These are phyloP conservation scores for Suhomyces faveliae DNA, from an alignment of 805 yeast genomes.

Conservation along the genomic window DNA sequence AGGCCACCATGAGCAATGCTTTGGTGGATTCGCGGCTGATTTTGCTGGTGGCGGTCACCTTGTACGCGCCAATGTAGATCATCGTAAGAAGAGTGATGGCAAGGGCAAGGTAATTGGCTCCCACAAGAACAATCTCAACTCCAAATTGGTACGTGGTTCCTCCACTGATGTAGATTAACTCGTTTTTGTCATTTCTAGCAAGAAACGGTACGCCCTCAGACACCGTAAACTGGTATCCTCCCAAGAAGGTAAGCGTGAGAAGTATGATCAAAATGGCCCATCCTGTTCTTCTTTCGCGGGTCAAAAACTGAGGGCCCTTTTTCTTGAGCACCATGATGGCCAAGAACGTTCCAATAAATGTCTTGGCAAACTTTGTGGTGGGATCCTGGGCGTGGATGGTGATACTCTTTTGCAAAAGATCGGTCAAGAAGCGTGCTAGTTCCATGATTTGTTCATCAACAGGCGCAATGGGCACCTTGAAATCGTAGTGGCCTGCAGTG, in stretches of 20 bases:
- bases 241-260: conserved; percentile 44
- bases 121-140: conserved; percentile 56
- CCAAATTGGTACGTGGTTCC: conserved; percentile 72
- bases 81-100: conserved; percentile 42
- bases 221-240: conserved; percentile 66
- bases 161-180: conserved; percentile 59
- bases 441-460: conserved; percentile 40
- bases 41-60: conserved; percentile 17
- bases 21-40: conserved; percentile 19
- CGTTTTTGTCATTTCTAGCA: conserved; percentile 49
- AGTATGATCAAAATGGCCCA: conserved; percentile 36
- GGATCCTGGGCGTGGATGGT: conserved; percentile 43
- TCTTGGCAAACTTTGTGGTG: conserved; percentile 38
- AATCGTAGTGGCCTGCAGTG: conserved; percentile 31
- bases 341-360: conserved; percentile 46
- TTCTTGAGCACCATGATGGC: conserved; percentile 50
- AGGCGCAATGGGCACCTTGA: conserved; percentile 36
- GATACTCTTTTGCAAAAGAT: conserved; percentile 43
- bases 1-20: conserved; percentile 17
- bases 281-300: conserved; percentile 20
- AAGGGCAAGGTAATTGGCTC: conserved; percentile 48
- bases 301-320: conserved; percentile 33
- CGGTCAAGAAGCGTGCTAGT: conserved; percentile 55
- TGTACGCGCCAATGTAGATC: conserved; percentile 35
- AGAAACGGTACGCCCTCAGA: conserved; percentile 64